Percentiles rank a stretch among this genome's conserved stretches.
phyloP scores from a whole-genome alignment of 208 protist species.

The Trypanosomatidae sp. region DNA sequence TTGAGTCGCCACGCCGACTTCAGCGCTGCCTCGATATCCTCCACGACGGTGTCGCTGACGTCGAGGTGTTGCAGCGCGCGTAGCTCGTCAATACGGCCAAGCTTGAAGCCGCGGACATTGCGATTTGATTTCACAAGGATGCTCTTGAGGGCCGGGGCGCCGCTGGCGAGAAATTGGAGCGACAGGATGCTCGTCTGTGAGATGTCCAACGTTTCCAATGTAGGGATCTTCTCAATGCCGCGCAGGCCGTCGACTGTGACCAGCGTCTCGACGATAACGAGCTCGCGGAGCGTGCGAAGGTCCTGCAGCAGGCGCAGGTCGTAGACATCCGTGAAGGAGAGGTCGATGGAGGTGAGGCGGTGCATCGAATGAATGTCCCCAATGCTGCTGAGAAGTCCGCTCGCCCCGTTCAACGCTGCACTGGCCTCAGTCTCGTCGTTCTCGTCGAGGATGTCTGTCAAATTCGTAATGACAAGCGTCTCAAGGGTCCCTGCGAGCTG shows the following conservation, averaged over 20 bases:
- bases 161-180: slow-evolving; percentile 56
- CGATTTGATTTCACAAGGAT: slow-evolving; percentile 54
- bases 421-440: slow-evolving; percentile 27
- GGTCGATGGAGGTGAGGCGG: slow-evolving; percentile 33
- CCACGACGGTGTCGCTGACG: slow-evolving; percentile 72
- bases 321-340: slow-evolving; percentile 59
- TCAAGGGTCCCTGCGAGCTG: slow-evolving; percentile 46
- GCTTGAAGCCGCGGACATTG: slow-evolving; percentile 51
- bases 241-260: slow-evolving; percentile 66
- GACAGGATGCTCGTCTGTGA: slow-evolving; percentile 75
- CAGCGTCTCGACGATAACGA: slow-evolving; percentile 59
- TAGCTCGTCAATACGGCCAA: slow-evolving; percentile 50
- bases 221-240: slow-evolving; percentile 53
- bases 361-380: slow-evolving; percentile 28
- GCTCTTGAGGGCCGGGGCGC: slow-evolving; percentile 35
- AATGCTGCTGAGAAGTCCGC: slow-evolving; percentile 43
- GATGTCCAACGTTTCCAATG: slow-evolving; percentile 52
- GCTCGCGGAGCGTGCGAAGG: slow-evolving; percentile 31
- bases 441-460: slow-evolving; percentile 33
- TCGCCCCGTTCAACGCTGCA: slow-evolving; percentile 15
- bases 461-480: slow-evolving; percentile 59
- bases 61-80: slow-evolving; percentile 52
- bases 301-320: slow-evolving; percentile 44
- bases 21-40: slow-evolving; percentile 50
- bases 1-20: slow-evolving; percentile 35